Base-by-base conservation (phyloP, 164 flowering plant genomes). In the Annona squamosa region DNA sequence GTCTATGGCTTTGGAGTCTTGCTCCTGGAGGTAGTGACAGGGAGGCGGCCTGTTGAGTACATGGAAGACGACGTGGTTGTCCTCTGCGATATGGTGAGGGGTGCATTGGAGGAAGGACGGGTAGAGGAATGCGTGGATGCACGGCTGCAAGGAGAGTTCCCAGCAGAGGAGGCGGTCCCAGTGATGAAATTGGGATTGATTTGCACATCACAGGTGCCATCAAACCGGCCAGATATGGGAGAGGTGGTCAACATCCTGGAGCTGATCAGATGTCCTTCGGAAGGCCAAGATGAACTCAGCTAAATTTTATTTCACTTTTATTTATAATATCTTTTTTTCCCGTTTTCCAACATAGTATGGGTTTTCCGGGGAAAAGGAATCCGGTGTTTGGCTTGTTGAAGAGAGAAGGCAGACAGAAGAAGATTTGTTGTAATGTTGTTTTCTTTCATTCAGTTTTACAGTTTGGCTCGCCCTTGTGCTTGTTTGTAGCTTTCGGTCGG, bases 21-120 rank as follows among this genome's bases (percentile, higher is more conserved):
- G 79, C 82, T 85, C 63, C 83, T 94, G 42, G 99, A 94, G 83
- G 82, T 91, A 9, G 89, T 92, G 45, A 92, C 97, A 0, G 99
- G 99, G 67, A 89, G 86, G 84, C 86, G 85, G 80, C 97, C 98
- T 5, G 98, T 94, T 16, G 99, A 94, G 76, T 94, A 94, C 83
- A 89, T 89, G 97, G 99, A 94, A 77, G 99, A 94, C 56, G 99
- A 94, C 74, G 99, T 94, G 57, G 87, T 89, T 47, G 93, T 94
- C 62, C 87, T 94, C 1, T 86, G 89, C 68, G 99, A 94, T 76
- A 86, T 88, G 91, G 93, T 94, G 19, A 83, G 99, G 66, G 90
- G 89, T 37, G 90, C 91, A 37, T 74, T 94, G 68, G 98, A 94
- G 65, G 96, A 87, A 73, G 96, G 96, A 37, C 85, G 79, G 74